Evolutionary conservation across 176 grass and related monocot species (phyloP).

Genomic region (Zoysia pacifica): DNA sequence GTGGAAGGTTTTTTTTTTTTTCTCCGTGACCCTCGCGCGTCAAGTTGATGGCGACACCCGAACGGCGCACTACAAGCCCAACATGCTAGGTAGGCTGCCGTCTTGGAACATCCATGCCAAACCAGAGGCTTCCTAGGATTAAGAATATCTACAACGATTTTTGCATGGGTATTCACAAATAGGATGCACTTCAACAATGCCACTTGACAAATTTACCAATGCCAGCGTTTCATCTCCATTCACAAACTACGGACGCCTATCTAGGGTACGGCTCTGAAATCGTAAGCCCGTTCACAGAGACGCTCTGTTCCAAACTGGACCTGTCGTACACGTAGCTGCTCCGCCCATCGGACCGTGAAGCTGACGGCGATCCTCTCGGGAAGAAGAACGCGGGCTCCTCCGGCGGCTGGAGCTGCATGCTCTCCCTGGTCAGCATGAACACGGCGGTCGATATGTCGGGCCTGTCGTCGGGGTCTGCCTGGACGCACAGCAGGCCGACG

Average conservation of each 20-base stretch:
- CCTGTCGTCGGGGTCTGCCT: slow-evolving; percentile 39
- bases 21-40: too few relatives aligned
- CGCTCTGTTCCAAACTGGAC: slow-evolving; percentile 6
- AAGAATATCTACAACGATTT: too few relatives aligned
- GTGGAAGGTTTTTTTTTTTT: too few relatives aligned
- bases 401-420: slow-evolving; percentile 43
- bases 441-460: slow-evolving; percentile 54
- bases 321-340: background rate
- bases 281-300: slow-evolving; percentile 42
- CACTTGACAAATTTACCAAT: too few relatives aligned
- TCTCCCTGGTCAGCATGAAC: slow-evolving; percentile 60
- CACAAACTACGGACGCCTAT: slow-evolving; percentile 23
- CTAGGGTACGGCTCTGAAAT: slow-evolving; percentile 39
- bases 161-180: too few relatives aligned
- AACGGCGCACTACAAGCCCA: too few relatives aligned
- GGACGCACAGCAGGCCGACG: slow-evolving; percentile 58
- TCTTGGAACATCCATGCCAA: too few relatives aligned
- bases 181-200: too few relatives aligned
- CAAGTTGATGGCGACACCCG: too few relatives aligned
- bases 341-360: background rate
- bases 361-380: slow-evolving; percentile 3
- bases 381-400: slow-evolving; percentile 51
- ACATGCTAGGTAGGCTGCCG: too few relatives aligned
- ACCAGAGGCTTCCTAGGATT: too few relatives aligned
- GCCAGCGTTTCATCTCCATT: background rate